These are phyloP conservation scores for Trametes maxima DNA, from an alignment of 768 basidiomycete genomes.

Conservation along the genomic window DNA sequence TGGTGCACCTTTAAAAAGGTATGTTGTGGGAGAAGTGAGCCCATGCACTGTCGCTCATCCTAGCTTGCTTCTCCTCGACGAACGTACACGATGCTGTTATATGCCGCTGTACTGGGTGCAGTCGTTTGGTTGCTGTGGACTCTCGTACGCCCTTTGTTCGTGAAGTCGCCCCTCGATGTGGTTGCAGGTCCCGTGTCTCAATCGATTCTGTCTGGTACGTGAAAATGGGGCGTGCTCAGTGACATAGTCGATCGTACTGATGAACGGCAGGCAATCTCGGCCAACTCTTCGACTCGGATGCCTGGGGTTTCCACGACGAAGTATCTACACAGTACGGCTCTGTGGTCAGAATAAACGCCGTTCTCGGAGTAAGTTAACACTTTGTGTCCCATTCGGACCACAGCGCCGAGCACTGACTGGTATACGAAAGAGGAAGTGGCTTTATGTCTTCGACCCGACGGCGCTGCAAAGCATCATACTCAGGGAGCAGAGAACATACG, in stretches of 20 bases:
- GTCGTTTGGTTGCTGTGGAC: slow-evolving; percentile 19
- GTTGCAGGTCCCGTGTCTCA: slow-evolving; percentile 17
- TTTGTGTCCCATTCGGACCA: not conserved
- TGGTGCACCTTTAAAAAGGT: too few species aligned
- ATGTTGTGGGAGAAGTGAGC: not conserved
- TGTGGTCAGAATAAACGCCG: slow-evolving; percentile 24
- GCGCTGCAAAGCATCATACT: slow-evolving; percentile 29
- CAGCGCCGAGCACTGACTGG: not conserved
- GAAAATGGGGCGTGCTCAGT: too few species aligned
- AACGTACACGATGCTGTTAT: slow-evolving; percentile 1
- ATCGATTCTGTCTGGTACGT: slow-evolving; percentile 20
- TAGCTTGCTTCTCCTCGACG: too few species aligned
- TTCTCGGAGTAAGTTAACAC: slow-evolving; percentile 15
- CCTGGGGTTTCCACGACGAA: slow-evolving; percentile 23
- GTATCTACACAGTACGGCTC: slow-evolving; percentile 20
- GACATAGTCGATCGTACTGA: not conserved
- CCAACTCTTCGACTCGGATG: slow-evolving; percentile 21
- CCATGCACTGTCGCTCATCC: not conserved
- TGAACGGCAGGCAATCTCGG: slow-evolving; percentile 20
- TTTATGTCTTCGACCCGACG: slow-evolving; percentile 30
- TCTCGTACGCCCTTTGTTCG: slow-evolving; percentile 9
- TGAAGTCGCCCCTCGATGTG: slow-evolving; percentile 16
- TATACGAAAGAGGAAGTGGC: slow-evolving; percentile 21
- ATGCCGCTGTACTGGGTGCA: not conserved
- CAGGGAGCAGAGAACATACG: slow-evolving; percentile 31